Base-by-base conservation (phyloP, 2,329 filamentous ascomycete species). In the Xylaria arbuscula region DNA sequence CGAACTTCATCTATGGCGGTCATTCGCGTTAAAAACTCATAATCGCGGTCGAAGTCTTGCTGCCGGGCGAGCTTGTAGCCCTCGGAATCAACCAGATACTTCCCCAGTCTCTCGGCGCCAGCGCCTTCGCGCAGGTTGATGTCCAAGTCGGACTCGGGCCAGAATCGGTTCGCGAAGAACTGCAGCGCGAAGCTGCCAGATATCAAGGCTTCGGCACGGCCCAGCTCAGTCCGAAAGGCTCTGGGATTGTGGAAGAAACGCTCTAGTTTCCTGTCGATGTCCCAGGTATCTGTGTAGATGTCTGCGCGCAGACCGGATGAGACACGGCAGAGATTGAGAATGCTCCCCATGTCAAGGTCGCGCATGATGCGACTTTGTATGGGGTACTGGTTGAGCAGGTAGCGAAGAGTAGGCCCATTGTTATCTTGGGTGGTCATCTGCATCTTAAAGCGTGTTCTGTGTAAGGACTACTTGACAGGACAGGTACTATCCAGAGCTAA, bases 111-210 rank as follows among this genome's bases (percentile, higher is more conserved):
- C 6, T 61, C 62, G 11, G 58, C 54, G 19, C 19, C 40, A 3
- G 34, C 24, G 32, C 19, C 38, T 3, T 63, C 62, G 34, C 57
- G 62, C 8, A 70, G 24, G 32, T 54, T 61, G 54, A 70, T 68
- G 32, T 68, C 66, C 11, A 68, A 36, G 28, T 67, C 61, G 3
- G 60, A 58, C 22, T 60, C 64, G 15, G 61, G 64, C 68, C 66
- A 62, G 24, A 56, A 58, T 34, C 55, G 48, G 24, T 67, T 60
- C 38, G 57, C 68, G 15, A 70, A 62, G 36, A 68, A 66, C 40
- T 69, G 67, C 56, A 69, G 54, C 19, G 67, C 67, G 28, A 69
- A 69, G 17, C 64, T 65, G 8, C 68, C 68, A 0, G 57, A 51
- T 54, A 70, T 68, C 34, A 66, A 19, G 32, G 59, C 67, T 17